Evolutionary conservation across 495 filamentous ascomycete species (phyloP), one percentile per base, ranked within the genome.

Genomic region (Podospora bellae-mahoneyi): DNA sequence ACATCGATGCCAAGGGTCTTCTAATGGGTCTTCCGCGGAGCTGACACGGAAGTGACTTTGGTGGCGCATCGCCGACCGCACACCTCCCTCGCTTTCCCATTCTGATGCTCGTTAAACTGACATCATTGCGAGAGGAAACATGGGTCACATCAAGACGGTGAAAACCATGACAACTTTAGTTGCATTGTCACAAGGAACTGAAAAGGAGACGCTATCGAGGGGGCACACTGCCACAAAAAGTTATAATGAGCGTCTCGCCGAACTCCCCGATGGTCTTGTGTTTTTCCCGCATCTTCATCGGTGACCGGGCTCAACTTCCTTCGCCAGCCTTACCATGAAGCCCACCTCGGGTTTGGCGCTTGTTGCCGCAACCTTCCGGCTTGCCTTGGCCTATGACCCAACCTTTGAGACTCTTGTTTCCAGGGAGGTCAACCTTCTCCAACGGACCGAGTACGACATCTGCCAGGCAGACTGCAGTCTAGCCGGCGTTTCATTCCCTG

Each of bases 381-480:
- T 48, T 16, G 39, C 13, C 13, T 48, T 48, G 5, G 39, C 39
- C 39, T 3, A 13, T 13, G 13, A 48, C 13, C 39, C 39, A 48
- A 48, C 15, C 39, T 48, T 48, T 18, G 39, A 48, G 9, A 13
- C 39, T 9, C 6, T 48, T 10, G 9, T 48, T 48, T 48, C 39
- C 39, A 48, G 13, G 39, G 39, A 48, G 39, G 2, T 48, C 9
- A 10, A 48, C 2, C 39, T 48, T 16, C 39, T 48, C 39, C 9
- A 48, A 3, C 55, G n/a, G 23, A 58, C 55, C 55, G 61, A 63
- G 15, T 63, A 63, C 20, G 61, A 63, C n/a, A 4, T 63, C 4
- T 63, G 61, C 61, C 61, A 44, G 27, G 7, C 61, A 5, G n/a
- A 63, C 61, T 63, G 61, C 34, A 63, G 19, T n/a, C 61, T 63